Conservation (phyloP, 2,329 filamentous ascomycete genomes). For the Helotiales sp. region DNA sequence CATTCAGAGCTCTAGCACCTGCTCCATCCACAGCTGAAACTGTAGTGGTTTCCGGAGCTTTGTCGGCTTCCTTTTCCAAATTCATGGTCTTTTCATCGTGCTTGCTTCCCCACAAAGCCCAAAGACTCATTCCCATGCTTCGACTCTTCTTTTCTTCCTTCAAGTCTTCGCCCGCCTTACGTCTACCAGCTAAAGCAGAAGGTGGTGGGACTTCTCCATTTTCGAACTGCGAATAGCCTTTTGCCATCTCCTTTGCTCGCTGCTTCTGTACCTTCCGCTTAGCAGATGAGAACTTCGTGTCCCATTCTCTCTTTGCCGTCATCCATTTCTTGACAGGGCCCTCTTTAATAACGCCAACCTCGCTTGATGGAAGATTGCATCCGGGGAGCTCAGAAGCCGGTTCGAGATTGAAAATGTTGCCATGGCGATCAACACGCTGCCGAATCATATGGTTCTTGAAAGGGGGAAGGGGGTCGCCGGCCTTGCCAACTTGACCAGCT, state of each 20-base stretch:
- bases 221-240: constrained; percentile 73
- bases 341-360: constrained; percentile 80
- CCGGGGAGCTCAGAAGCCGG: constrained; percentile 67
- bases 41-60: constrained; percentile 41
- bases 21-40: constrained; percentile 50
- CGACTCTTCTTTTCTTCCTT: constrained; percentile 61
- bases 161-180: constrained; percentile 54
- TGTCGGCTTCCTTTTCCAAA: constrained; percentile 58
- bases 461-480: constrained; percentile 79
- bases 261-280: constrained; percentile 76
- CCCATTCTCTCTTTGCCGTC: constrained; percentile 72
- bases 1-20: constrained; percentile 45
- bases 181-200: constrained; percentile 77
- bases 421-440: constrained; percentile 81
- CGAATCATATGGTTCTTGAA: constrained; percentile 92
- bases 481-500: constrained; percentile 69
- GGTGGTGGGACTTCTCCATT: constrained; percentile 80
- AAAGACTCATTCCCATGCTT: constrained; percentile 79
- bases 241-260: constrained; percentile 72
- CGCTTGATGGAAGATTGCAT: constrained; percentile 64
- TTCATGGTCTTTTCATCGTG: constrained; percentile 79
- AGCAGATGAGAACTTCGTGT: constrained; percentile 70
- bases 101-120: constrained; percentile 87
- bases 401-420: constrained; percentile 71
- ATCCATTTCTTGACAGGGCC: constrained; percentile 86